phyloP scores from a whole-genome alignment of 768 basidiomycete genomes.

The Clitopilus passeckerianus region DNA sequence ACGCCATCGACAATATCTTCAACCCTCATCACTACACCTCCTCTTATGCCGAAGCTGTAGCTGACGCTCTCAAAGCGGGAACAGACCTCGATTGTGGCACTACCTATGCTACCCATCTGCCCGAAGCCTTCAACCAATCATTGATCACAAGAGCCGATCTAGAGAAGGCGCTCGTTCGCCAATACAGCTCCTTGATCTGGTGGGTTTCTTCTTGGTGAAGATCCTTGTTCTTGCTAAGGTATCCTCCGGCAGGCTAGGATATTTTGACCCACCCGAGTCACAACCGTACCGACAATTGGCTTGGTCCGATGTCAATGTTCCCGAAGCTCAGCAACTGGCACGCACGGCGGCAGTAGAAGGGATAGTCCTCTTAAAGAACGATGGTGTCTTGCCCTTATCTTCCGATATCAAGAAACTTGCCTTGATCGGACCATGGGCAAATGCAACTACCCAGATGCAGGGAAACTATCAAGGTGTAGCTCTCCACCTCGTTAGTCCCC shows the following conservation, averaged over 20 bases:
- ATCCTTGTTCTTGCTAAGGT: neutral
- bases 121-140: slow-evolving; percentile 41
- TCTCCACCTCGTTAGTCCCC: slow-evolving; percentile 50
- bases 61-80: slow-evolving; percentile 45
- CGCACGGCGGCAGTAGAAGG: slow-evolving; percentile 48
- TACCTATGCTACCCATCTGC: slow-evolving; percentile 39
- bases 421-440: slow-evolving; percentile 55
- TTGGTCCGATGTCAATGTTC: slow-evolving; percentile 45
- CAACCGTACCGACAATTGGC: slow-evolving; percentile 48
- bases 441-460: slow-evolving; percentile 52
- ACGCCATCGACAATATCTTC: slow-evolving; percentile 47
- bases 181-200: slow-evolving; percentile 52
- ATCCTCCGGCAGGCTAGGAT: slow-evolving; percentile 39
- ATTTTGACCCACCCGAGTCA: slow-evolving; percentile 44
- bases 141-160: slow-evolving; percentile 41
- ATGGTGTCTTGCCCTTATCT: slow-evolving; percentile 50
- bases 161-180: slow-evolving; percentile 35
- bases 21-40: slow-evolving; percentile 43
- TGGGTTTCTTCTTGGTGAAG: slow-evolving; percentile 13
- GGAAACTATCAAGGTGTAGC: slow-evolving; percentile 53
- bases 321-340: slow-evolving; percentile 41
- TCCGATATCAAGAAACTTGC: slow-evolving; percentile 42
- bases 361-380: slow-evolving; percentile 61
- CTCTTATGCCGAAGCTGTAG: slow-evolving; percentile 41
- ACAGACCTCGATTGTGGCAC: slow-evolving; percentile 54